Base-by-base conservation (phyloP, 1,284 basidiomycete genomes). In the Boletus sp. region DNA sequence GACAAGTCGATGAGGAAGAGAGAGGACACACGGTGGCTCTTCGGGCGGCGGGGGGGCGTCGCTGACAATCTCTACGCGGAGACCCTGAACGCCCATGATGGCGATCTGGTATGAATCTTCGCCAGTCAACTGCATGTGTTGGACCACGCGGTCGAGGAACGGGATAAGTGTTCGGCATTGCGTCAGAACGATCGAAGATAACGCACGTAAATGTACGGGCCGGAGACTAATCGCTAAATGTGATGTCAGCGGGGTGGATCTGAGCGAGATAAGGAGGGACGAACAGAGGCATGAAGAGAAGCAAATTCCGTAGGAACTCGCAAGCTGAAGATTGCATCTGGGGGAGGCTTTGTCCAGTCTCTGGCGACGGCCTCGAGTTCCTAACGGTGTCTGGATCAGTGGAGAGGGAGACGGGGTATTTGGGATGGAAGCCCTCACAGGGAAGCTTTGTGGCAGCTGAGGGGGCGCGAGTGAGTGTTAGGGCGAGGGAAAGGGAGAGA, bases 41-140 rank as follows among this genome's bases (percentile, higher is more conserved):
- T 83, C 81, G 45, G 83, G 80, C 13, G 88, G 88, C 3, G 88
- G 87, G 10, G 88, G 86, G 4, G 75, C 83, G 67, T 91, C 88
- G 44, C 81, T 81, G 47, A 88, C 81, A 49, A 91, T 88, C 67
- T 91, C 88, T 37, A 91, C 87, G 35, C 86, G 76, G 46, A 88
- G 72, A 49, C 84, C 87, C 61, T 85, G 82, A 17, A 88, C 81
- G 44, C 83, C 83, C 73, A 83, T 81, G 41, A 79, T 78, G 23
- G 87, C 87, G 52, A 90, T 89, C 70, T 89, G 84, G 65, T 81
- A 91, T 3, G 88, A 89, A 57, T 89, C 87, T 62, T 91, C 87
- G 46, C 82, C 77, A 8, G 83, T 86, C 51, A 90, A 69, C 87
- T 89, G 57, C 16, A 55, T 44, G 51, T 44, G 26, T 50, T 54